A percentile compares a stretch with the other conserved stretches of the same genome.
phyloP scores from a whole-genome alignment of 2,329 filamentous ascomycete species.

The Sordariomycetes sp. region DNA sequence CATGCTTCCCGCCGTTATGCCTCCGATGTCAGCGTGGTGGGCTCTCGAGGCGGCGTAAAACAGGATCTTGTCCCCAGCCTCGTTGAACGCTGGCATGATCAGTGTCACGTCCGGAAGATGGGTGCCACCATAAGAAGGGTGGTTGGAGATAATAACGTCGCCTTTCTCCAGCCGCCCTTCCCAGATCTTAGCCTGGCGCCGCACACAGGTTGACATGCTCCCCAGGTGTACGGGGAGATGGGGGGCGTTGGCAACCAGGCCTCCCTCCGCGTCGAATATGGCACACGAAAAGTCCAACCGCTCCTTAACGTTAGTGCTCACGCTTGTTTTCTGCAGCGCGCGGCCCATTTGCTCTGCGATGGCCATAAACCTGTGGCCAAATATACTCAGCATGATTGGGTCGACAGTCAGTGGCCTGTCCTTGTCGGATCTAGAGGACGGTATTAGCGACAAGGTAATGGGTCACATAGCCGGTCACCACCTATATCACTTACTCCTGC shows the following conservation, averaged over 20 bases:
- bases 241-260: constrained; percentile 68
- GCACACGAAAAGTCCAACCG: constrained; percentile 64
- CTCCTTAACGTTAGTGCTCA: constrained; percentile 58
- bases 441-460: not conserved
- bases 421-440: not conserved
- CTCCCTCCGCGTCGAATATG: constrained; percentile 65
- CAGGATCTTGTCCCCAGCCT: constrained; percentile 54
- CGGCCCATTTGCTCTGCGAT: constrained; percentile 80
- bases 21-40: constrained; percentile 79
- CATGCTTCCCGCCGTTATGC: constrained; percentile 73
- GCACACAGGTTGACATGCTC: constrained; percentile 73
- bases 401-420: constrained; percentile 27
- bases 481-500: not conserved
- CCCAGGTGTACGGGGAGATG: constrained; percentile 74
- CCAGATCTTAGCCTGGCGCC: constrained; percentile 71
- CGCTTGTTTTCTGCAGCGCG: constrained; percentile 68
- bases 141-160: constrained; percentile 75
- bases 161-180: constrained; percentile 64
- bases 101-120: constrained; percentile 77
- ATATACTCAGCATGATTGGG: constrained; percentile 69
- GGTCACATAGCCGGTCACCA: not conserved
- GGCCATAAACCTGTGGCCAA: constrained; percentile 76
- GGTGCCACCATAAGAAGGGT: constrained; percentile 74
- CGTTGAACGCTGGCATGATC: constrained; percentile 66
- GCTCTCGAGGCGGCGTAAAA: constrained; percentile 75